Evolutionary conservation across 768 basidiomycete genomes (phyloP).

Genomic region (Crucibulum laeve): DNA sequence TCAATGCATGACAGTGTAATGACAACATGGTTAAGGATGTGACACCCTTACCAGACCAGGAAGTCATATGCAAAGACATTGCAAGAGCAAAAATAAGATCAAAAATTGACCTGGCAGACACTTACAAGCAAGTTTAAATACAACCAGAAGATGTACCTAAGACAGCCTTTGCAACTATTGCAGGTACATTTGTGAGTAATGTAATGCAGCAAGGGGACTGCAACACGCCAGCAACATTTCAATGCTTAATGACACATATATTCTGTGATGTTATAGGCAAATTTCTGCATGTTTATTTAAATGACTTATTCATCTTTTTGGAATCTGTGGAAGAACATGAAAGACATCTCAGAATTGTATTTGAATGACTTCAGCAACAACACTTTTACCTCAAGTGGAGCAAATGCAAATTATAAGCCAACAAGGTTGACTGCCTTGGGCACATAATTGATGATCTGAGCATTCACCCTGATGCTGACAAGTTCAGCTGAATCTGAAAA

Average conservation of each 20-base stretch:
- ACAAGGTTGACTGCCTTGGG: slow-evolving; percentile 30
- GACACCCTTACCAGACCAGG: slow-evolving; percentile 36
- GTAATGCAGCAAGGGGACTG: slow-evolving; percentile 42
- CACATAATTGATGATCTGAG: slow-evolving; percentile 34
- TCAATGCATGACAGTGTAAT: slow-evolving; percentile 31
- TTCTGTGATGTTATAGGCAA: slow-evolving; percentile 30
- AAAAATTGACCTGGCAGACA: slow-evolving; percentile 36
- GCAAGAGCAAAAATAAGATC: slow-evolving; percentile 24
- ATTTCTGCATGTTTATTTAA: slow-evolving; percentile 39
- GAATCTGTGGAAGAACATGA: slow-evolving; percentile 32
- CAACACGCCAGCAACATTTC: slow-evolving; percentile 42
- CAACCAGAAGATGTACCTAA: slow-evolving; percentile 20
- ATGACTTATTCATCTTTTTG: slow-evolving; percentile 38
- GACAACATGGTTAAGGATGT: slow-evolving; percentile 37
- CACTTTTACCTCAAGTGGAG: slow-evolving; percentile 24
- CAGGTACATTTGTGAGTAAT: slow-evolving; percentile 31
- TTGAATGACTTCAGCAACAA: slow-evolving; percentile 19
- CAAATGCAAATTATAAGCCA: slow-evolving; percentile 29
- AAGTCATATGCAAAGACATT: slow-evolving; percentile 24
- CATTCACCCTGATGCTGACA: slow-evolving; percentile 29
- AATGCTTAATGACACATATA: slow-evolving; percentile 36
- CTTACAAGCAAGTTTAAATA: slow-evolving; percentile 39
- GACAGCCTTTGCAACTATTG: slow-evolving; percentile 28
- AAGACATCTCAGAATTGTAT: slow-evolving; percentile 23
- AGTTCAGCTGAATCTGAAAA: slow-evolving; percentile 23